Evolutionary conservation across 257 asterid species (phyloP), one percentile per base, ranked within the genome.

Genomic region (Pogostemon cablin): DNA sequence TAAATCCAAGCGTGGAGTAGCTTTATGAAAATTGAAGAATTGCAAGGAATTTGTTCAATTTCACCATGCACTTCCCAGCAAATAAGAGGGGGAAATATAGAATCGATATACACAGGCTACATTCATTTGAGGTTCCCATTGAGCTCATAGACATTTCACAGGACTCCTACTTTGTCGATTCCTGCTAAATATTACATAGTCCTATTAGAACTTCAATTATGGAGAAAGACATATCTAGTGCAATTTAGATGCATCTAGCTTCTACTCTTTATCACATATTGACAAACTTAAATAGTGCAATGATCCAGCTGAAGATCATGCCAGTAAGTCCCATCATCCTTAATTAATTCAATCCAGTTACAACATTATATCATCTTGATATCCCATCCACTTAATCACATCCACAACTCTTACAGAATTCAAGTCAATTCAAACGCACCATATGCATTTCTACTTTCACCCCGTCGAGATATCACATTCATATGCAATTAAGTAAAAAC

Each of bases 401-500:
- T 17, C 54, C 62, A 11, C 79, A 49, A 66, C 49, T 72, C 48
- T 25, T 15, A 10, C 53, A 41, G 49, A 48, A 67, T 46, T 32
- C 46, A 75, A 55, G 15, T 10, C 61, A 6, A 54, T 25, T 25
- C 32, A 25, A 63, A 34, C 60, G 10, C 64, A 68, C 7, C 17
- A 32, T 10, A 4, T 57, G 25, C 48, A 72, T 40, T 53, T 52
- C 66, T 32, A 42, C 42, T 39, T 8, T 54, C 34, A 35, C 44
- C 9, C 35, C 43, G 12, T 49, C 17, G 37, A 53, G n/a, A 9
- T 2, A 25, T 43, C 32, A 20, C 7, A 43, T 9, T 10, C 2
- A 37, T 8, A 72, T 5, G 61, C n/a, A 52, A 52, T 32, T 7
- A 2, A 65, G 41, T 3, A 68, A 48, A 25, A n/a, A 32, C 7